phyloP scores from a whole-genome alignment of 257 asterid genomes.

The Solanum acaule region DNA sequence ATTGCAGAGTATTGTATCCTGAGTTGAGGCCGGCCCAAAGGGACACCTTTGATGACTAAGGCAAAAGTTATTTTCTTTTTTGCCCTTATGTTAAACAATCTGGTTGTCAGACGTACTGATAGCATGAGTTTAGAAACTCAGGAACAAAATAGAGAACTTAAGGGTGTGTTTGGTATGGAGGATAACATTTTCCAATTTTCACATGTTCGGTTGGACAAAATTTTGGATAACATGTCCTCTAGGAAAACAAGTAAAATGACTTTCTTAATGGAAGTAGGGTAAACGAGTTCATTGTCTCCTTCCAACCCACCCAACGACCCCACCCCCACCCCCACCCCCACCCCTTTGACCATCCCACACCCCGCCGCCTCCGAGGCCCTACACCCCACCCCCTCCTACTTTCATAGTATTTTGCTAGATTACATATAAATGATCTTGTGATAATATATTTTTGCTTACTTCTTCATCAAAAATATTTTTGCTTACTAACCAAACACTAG shows the following conservation, averaged over 20 bases:
- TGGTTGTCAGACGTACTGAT: background rate
- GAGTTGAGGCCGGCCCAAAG: background rate
- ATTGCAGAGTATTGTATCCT: background rate
- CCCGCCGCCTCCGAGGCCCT: background rate
- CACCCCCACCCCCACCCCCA: background rate
- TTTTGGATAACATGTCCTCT: background rate
- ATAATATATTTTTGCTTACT: background rate
- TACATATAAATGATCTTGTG: background rate
- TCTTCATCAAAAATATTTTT: too few relatives aligned
- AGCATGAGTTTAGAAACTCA: background rate
- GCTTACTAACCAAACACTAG: background rate
- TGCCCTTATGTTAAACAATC: background rate
- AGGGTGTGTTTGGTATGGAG: background rate
- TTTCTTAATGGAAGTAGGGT: background rate
- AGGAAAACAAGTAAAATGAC: background rate
- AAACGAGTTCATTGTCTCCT: background rate
- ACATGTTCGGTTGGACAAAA: background rate
- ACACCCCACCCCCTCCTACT: background rate
- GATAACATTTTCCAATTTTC: background rate
- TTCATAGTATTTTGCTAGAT: background rate
- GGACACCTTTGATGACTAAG: background rate
- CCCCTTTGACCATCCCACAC: background rate
- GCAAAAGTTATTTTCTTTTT: background rate
- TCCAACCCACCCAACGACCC: background rate
- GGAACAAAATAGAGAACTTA: background rate